Evolutionary conservation across 2,329 filamentous ascomycete genomes (phyloP).

Genomic region (Tolypocladium amazonense): DNA sequence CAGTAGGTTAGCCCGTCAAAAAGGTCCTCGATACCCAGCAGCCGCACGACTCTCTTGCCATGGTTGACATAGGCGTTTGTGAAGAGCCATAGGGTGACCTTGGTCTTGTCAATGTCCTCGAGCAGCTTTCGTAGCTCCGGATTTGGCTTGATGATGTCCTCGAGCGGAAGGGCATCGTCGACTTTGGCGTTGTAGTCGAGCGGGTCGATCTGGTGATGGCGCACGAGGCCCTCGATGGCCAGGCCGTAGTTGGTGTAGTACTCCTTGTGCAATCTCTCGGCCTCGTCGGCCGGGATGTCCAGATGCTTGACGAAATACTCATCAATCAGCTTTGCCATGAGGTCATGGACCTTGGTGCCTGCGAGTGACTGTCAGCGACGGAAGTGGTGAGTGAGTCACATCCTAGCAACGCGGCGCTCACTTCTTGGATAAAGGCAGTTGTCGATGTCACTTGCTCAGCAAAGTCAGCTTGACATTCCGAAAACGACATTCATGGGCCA

Average conservation of each 20-base stretch:
- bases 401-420: conserved; percentile 26
- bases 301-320: conserved; percentile 58
- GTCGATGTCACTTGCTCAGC: conserved; percentile 75
- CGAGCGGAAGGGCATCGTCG: conserved; percentile 85
- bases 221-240: conserved; percentile 90
- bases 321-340: conserved; percentile 78
- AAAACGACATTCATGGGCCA: neutral
- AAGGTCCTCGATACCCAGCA: conserved; percentile 74
- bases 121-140: conserved; percentile 65
- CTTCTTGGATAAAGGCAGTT: conserved; percentile 93
- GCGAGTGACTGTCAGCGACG: conserved; percentile 1
- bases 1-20: conserved; percentile 96
- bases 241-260: conserved; percentile 96
- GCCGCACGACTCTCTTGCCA: conserved; percentile 66
- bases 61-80: conserved; percentile 95
- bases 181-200: conserved; percentile 91
- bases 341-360: conserved; percentile 73
- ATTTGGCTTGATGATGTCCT: conserved; percentile 72
- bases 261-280: conserved; percentile 73
- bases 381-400: neutral
- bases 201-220: conserved; percentile 90
- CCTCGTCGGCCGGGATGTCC: conserved; percentile 63
- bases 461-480: neutral
- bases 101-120: conserved; percentile 69
- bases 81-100: conserved; percentile 86